Evolutionary conservation across 2,329 filamentous ascomycete species (phyloP).

Genomic region (Hymenoscyphus fructigenus): DNA sequence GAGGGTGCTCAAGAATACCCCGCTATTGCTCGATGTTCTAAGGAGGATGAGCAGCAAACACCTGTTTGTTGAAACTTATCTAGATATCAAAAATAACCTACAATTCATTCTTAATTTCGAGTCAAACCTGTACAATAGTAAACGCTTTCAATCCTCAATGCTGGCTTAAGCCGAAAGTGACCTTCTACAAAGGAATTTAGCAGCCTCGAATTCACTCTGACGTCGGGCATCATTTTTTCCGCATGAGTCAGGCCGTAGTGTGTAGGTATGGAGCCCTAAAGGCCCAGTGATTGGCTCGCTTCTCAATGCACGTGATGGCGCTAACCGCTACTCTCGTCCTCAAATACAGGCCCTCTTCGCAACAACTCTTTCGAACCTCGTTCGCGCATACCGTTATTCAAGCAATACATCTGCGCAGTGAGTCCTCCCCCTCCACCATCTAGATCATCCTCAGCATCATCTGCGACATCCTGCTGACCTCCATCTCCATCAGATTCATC

Average conservation of each 20-base stretch:
- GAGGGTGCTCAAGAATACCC: not conserved
- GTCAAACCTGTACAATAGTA: not conserved
- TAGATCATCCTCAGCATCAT: not conserved
- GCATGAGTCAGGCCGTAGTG: constrained; percentile 3
- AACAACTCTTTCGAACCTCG: constrained; percentile 17
- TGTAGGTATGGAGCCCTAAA: not conserved
- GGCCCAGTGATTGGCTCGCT: constrained; percentile 3
- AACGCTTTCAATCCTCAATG: no score
- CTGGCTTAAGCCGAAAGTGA: no score
- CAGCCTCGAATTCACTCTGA: not conserved
- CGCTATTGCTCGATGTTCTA: not conserved
- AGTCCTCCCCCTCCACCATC: constrained; percentile 15
- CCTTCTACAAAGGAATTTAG: not conserved
- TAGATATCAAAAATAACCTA: no score
- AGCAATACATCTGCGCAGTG: constrained; percentile 37
- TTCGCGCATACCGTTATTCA: constrained; percentile 36
- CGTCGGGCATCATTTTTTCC: constrained; percentile 1
- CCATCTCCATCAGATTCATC: constrained; percentile 28
- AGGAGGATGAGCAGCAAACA: no score
- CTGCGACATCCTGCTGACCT: constrained; percentile 19
- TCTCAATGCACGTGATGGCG: not conserved
- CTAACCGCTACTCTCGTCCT: not conserved
- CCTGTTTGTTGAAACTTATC: no score
- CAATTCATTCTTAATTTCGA: not conserved
- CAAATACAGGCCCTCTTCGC: constrained; percentile 2